phyloP scores from a whole-genome alignment of 768 basidiomycete genomes.

The Phlebiopsis flavidoalba region DNA sequence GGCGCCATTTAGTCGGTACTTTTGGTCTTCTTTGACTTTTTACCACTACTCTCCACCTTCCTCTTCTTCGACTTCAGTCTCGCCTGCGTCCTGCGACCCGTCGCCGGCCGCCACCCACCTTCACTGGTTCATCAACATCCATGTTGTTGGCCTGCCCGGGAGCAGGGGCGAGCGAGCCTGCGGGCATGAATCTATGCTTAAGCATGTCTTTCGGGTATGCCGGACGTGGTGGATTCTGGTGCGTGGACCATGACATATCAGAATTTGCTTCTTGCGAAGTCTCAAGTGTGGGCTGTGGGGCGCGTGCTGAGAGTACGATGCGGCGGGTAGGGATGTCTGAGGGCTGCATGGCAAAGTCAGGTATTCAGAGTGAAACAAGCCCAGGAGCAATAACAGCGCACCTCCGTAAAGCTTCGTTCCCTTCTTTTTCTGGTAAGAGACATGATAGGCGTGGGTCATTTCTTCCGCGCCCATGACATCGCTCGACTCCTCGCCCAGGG shows the following conservation, averaged over 20 bases:
- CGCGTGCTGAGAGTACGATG: constrained; percentile 51
- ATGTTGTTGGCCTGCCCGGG: constrained; percentile 21
- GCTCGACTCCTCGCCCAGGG: constrained; percentile 39
- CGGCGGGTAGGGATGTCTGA: constrained; percentile 54
- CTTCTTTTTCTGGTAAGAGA: constrained; percentile 62
- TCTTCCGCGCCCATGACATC: constrained; percentile 55
- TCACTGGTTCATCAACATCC: constrained; percentile 21
- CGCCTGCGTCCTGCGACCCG: constrained; percentile 22
- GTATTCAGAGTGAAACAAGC: background rate
- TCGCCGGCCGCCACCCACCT: constrained; percentile 17
- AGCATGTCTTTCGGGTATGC: constrained; percentile 56
- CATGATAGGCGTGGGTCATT: constrained; percentile 52
- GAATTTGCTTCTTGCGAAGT: constrained; percentile 11
- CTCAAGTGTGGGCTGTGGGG: constrained; percentile 26
- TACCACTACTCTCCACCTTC: constrained; percentile 14
- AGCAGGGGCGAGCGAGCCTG: constrained; percentile 40
- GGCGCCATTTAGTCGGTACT: constrained; percentile 21
- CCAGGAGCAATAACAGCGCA: constrained; percentile 23
- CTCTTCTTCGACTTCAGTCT: constrained; percentile 7
- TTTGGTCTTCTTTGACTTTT: constrained; percentile 28
- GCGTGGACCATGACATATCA: constrained; percentile 16
- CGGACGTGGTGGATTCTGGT: constrained; percentile 51
- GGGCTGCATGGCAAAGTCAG: constrained; percentile 35
- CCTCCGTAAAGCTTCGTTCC: constrained; percentile 55
- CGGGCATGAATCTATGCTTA: constrained; percentile 60